phyloP scores from a whole-genome alignment of 768 basidiomycete species.

The Termitomyces sp. region DNA sequence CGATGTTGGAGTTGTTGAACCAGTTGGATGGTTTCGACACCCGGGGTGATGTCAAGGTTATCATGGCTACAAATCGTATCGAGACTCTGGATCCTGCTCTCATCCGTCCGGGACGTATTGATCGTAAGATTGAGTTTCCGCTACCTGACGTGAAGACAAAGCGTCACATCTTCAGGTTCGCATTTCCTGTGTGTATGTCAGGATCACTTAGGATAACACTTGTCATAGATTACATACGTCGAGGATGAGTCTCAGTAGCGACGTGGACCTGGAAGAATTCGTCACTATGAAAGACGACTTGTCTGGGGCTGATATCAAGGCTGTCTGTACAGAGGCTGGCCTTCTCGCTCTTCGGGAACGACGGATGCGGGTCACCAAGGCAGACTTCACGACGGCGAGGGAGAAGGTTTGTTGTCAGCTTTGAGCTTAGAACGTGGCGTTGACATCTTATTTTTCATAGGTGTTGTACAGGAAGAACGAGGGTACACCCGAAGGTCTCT shows the following conservation, averaged over 20 bases:
- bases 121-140: constrained; percentile 98
- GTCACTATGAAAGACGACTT: constrained; percentile 95
- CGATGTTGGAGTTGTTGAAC: constrained; percentile 98
- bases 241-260: constrained; percentile 85
- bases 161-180: constrained; percentile 93
- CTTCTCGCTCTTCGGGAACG: constrained; percentile 91
- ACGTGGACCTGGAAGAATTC: constrained; percentile 95
- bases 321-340: constrained; percentile 98
- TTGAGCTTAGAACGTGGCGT: constrained; percentile 2
- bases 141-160: constrained; percentile 98
- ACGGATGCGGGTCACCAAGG: constrained; percentile 91
- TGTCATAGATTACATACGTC: constrained; percentile 77
- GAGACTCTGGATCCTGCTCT: constrained; percentile 97
- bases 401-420: constrained; percentile 72
- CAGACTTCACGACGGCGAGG: constrained; percentile 85
- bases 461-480: constrained; percentile 97
- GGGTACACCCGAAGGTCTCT: constrained; percentile 88
- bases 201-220: background rate
- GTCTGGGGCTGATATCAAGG: constrained; percentile 98
- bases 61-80: constrained; percentile 99
- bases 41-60: constrained; percentile 98
- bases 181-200: constrained; percentile 7
- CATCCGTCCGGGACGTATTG: constrained; percentile 97
- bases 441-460: constrained; percentile 32
- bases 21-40: constrained; percentile 99